phyloP scores from a whole-genome alignment of 306 rosid species.

The Dryas alaskensis region DNA sequence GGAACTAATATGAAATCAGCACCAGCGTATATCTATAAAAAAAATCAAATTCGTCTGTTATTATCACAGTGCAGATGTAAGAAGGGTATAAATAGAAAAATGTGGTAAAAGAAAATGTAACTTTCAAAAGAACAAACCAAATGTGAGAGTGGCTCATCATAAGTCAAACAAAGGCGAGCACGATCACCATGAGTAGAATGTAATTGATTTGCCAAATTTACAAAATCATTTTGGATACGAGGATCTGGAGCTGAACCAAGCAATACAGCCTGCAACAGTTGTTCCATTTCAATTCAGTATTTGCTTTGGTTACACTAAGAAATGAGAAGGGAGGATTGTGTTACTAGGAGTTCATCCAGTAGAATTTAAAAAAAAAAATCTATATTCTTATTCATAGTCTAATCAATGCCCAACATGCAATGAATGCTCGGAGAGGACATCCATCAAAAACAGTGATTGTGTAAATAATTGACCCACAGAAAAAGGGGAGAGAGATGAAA shows the following conservation, averaged over 20 bases:
- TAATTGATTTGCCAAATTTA: constrained; percentile 63
- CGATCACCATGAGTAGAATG: constrained; percentile 54
- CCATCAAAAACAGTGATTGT: not conserved
- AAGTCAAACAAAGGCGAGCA: constrained; percentile 82
- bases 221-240: constrained; percentile 92
- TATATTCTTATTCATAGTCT: too few species aligned
- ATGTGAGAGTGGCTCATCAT: constrained; percentile 98
- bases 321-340: constrained; percentile 3
- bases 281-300: constrained; percentile 4
- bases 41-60: constrained; percentile 1
- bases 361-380: too few species aligned
- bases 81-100: not conserved
- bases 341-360: not conserved
- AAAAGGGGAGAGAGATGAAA: constrained; percentile 17
- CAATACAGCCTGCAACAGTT: constrained; percentile 69
- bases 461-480: not conserved
- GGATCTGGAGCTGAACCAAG: constrained; percentile 99
- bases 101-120: not conserved
- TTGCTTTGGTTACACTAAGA: not conserved
- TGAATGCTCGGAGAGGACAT: not conserved
- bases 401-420: not conserved
- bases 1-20: constrained; percentile 93
- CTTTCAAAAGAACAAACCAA: constrained; percentile 52
- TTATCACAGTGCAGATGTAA: constrained; percentile 17
- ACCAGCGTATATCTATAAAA: constrained; percentile 84